Evolutionary conservation across 1,284 basidiomycete genomes (phyloP).

Genomic region (Exsudoporus floridanus): DNA sequence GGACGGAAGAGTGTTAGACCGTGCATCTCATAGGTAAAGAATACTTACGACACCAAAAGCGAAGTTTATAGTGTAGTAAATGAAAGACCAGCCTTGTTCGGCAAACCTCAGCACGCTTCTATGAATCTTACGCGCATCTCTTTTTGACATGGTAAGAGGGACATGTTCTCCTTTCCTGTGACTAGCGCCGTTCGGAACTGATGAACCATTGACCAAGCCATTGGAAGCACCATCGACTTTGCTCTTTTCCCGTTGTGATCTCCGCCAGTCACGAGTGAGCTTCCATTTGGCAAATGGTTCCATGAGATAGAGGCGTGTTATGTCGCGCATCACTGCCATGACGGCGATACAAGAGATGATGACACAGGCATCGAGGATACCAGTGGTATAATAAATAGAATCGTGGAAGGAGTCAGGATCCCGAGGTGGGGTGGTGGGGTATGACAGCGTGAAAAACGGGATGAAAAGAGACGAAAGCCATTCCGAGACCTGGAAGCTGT

Average conservation of each 20-base stretch:
- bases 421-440: slow-evolving; percentile 57
- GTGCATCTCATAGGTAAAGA: slow-evolving; percentile 8
- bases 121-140: slow-evolving; percentile 57
- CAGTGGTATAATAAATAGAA: slow-evolving; percentile 67
- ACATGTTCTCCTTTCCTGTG: slow-evolving; percentile 15
- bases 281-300: slow-evolving; percentile 79
- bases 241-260: slow-evolving; percentile 28
- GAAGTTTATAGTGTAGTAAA: slow-evolving; percentile 81
- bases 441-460: slow-evolving; percentile 76
- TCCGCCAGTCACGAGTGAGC: slow-evolving; percentile 52
- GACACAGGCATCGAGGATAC: slow-evolving; percentile 69
- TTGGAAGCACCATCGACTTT: slow-evolving; percentile 31
- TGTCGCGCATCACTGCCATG: slow-evolving; percentile 80
- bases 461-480: slow-evolving; percentile 53
- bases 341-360: slow-evolving; percentile 71
- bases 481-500: slow-evolving; percentile 38
- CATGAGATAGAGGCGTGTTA: slow-evolving; percentile 67
- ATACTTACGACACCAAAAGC: slow-evolving; percentile 78
- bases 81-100: slow-evolving; percentile 89
- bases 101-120: slow-evolving; percentile 84
- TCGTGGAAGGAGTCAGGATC: slow-evolving; percentile 67
- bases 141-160: slow-evolving; percentile 32
- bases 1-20: slow-evolving; percentile 7
- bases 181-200: slow-evolving; percentile 29
- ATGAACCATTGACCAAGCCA: slow-evolving; percentile 34